Base-by-base conservation (phyloP, 1,284 basidiomycete species). In the Somion occarium region DNA sequence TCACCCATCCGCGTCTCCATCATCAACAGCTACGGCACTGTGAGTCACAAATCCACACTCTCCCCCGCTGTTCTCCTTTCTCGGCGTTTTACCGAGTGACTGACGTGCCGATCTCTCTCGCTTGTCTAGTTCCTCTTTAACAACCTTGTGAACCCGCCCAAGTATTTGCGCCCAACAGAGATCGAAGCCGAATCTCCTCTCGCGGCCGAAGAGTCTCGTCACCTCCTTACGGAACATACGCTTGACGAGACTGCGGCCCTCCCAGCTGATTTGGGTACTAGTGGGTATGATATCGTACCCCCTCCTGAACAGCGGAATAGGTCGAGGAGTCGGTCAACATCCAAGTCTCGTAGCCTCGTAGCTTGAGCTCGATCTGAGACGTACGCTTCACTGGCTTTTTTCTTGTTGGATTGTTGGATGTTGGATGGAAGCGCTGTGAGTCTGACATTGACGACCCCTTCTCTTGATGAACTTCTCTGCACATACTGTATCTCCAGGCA, bases 171-270 rank as follows among this genome's bases (percentile, higher is more conserved):
- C 26, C 64, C 70, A 4, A 44, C 66, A 4, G 61, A 61, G n/a
- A 65, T 69, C 37, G 61, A 59, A 11, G 54, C 54, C 30, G 56
- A 59, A 15, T 24, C 38, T 9, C 67, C 65, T 38, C 59, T 54
- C 19, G 81, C 79, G 57, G 77, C 79, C 59, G 73, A 73, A 42
- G 80, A 82, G 69, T 46, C 69, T 76, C 55, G 73, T 76, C 56
- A 59, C 47, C 54, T 70, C 63, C 53, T 76, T 64, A 55, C 70
- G 63, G 67, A 70, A 54, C 62, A 69, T 43, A 61, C 62, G 42
- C 68, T 89, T 51, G 85, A 89, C 53, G 88, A 90, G 65, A 89
- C 88, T 0, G 86, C 88, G 20, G 71, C 69, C 13, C 72, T 90
- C 22, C 89, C 88, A n/a, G 80, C 77, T 9, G 85, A 88, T 61